Evolutionary conservation across 2,329 filamentous ascomycete species (phyloP).

Genomic region (Rutstroemia sp.): DNA sequence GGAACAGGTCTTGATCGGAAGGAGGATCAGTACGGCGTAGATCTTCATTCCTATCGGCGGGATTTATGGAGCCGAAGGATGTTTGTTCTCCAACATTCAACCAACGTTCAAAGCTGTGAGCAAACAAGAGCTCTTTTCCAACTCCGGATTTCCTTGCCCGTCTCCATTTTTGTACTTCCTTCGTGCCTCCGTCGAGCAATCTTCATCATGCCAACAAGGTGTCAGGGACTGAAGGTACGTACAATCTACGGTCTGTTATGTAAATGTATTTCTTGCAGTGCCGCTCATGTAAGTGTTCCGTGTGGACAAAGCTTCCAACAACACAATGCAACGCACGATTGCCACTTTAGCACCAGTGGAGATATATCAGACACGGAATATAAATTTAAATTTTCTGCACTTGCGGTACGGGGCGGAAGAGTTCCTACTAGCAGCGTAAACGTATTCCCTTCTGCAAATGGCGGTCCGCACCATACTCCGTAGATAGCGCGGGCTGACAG

Average conservation of each 20-base stretch:
- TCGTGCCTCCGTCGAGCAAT: no score
- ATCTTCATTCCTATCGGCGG: background rate
- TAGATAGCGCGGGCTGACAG: background rate
- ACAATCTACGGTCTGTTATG: background rate
- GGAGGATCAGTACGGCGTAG: background rate
- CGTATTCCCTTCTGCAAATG: background rate
- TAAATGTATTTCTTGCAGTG: slow-evolving; percentile 4
- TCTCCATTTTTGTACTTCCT: no score
- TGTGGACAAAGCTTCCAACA: background rate
- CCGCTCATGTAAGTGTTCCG: slow-evolving; percentile 3
- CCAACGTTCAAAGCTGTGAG: no score
- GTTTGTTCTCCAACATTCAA: background rate
- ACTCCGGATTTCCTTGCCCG: no score
- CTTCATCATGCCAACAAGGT: no score
- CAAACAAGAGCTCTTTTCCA: no score
- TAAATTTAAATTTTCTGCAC: no score
- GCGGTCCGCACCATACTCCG: slow-evolving; percentile 5
- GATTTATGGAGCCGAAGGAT: background rate
- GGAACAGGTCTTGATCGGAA: background rate
- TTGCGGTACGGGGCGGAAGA: background rate
- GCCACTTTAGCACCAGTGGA: no score
- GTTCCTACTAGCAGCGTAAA: background rate
- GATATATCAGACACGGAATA: no score
- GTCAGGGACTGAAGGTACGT: background rate
- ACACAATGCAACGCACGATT: no score